Evolutionary conservation across 495 filamentous ascomycete genomes (phyloP).

Genomic region (Penicillium mononematosum): DNA sequence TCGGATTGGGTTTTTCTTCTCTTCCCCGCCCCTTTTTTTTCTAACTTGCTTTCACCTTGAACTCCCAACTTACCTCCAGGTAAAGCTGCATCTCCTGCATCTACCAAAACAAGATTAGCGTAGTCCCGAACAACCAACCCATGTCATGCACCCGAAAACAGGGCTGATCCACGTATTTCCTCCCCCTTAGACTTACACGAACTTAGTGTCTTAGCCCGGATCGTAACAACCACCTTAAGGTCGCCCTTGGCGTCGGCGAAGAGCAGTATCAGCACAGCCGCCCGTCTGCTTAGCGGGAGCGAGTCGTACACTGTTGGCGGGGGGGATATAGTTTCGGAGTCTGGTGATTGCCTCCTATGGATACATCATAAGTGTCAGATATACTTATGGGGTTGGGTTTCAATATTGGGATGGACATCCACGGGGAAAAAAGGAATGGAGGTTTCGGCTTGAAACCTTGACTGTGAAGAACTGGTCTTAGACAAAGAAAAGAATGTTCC

Average conservation of each 20-base stretch:
- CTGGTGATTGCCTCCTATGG: slow-evolving; percentile 71
- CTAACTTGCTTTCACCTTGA: background rate
- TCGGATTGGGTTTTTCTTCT: background rate
- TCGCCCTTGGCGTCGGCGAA: slow-evolving; percentile 79
- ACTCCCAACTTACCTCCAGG: slow-evolving; percentile 65
- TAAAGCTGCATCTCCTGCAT: slow-evolving; percentile 79
- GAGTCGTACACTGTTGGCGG: slow-evolving; percentile 59
- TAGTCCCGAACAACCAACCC: slow-evolving; percentile 7
- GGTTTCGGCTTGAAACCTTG: slow-evolving; percentile 1
- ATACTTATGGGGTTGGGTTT: slow-evolving; percentile 3
- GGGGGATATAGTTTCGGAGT: slow-evolving; percentile 66
- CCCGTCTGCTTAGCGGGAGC: slow-evolving; percentile 68
- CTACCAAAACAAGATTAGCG: slow-evolving; percentile 16
- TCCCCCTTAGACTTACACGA: slow-evolving; percentile 43
- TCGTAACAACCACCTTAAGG: slow-evolving; percentile 79
- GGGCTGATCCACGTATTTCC: background rate
- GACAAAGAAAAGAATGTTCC: slow-evolving; percentile 11
- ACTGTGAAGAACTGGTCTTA: background rate
- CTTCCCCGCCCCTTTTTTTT: background rate
- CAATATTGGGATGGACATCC: slow-evolving; percentile 10
- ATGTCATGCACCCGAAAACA: slow-evolving; percentile 20
- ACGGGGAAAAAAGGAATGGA: background rate
- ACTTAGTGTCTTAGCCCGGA: slow-evolving; percentile 73
- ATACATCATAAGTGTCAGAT: slow-evolving; percentile 11
- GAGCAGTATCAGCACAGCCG: slow-evolving; percentile 80